Evolutionary conservation across 192 early-diverging fungal genomes (phyloP), one percentile per base, ranked within the genome.

Genomic region (Coemansia brasiliensis): DNA sequence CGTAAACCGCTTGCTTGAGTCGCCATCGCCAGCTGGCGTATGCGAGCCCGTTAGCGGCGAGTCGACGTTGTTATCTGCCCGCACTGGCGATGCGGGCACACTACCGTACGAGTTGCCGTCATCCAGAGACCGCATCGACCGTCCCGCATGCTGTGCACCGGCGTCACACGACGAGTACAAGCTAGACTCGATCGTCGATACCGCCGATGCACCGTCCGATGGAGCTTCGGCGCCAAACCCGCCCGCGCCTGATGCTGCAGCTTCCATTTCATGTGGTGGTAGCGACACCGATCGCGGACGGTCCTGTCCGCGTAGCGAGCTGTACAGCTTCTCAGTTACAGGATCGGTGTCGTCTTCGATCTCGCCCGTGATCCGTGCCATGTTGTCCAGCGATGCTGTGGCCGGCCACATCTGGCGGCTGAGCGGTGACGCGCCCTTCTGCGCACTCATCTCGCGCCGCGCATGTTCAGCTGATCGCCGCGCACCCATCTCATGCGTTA

Each of bases 141-240:
- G 32, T 7, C 32, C 32, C 6, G 32, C 32, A 10, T 35, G 32
- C 32, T 35, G 32, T 10, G 32, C 32, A 7, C 32, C 32, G 6
- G 32, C 76, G 21, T 69, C 59, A 46, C 65, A 63, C 15, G 66
- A 69, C 50, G 76, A 79, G 50, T 69, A 72, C 13, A 72, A 48
- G 59, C 76, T 79, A 5, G 76, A 79, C 51, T 79, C 76, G 51
- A 79, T 79, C 32, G 76, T 79, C 32, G 69, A 79, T 26, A 72
- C 68, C 54, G 68, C 76, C 10, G 76, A 79, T 15, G 76, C 32
- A 35, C 32, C 32, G 32, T 35, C 32, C 7, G 32, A 35, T 10
- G 32, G 63, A 35, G 32, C 32, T 7, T 35, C 32, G 32, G 32
- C 32, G 10, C 1, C 6, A 10, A 35, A 35, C 32, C 10, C 32